Conservation (phyloP, 768 basidiomycete genomes). For the Russula compacta region DNA sequence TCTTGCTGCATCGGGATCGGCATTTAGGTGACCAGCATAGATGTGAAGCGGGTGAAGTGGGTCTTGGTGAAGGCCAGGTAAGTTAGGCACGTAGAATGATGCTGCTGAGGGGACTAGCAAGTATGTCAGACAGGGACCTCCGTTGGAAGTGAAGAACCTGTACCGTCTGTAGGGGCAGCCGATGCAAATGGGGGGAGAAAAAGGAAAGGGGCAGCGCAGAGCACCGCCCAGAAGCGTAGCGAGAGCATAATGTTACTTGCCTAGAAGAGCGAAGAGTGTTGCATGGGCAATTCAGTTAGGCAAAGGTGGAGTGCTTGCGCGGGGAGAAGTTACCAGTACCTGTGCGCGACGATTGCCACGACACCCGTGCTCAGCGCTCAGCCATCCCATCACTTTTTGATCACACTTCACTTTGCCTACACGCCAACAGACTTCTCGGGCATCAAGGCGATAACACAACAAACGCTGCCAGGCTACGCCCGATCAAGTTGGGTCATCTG, state of each 20-base stretch:
- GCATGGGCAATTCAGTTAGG: not conserved
- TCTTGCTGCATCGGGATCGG: slow-evolving; percentile 54
- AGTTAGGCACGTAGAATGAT: slow-evolving; percentile 68
- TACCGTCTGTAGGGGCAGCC: slow-evolving; percentile 19
- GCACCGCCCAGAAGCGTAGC: not conserved
- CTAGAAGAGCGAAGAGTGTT: not conserved
- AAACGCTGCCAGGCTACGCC: not conserved
- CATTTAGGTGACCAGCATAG: slow-evolving; percentile 78
- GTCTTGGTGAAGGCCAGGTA: slow-evolving; percentile 74
- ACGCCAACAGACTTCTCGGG: not conserved
- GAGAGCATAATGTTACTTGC: not conserved
- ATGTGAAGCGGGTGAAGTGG: slow-evolving; percentile 62
- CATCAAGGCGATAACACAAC: not conserved
- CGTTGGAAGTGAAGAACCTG: not conserved
- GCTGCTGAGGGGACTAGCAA: slow-evolving; percentile 63
- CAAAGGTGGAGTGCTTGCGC: not conserved
- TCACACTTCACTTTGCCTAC: not conserved
- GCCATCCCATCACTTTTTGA: not conserved
- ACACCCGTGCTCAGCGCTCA: not conserved
- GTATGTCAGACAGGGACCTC: not conserved
- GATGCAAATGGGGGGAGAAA: not conserved
- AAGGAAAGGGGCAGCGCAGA: not conserved
- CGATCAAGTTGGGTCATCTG: not conserved
- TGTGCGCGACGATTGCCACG: not conserved
- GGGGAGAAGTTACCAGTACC: not conserved